Evolutionary conservation across 2,329 filamentous ascomycete species (phyloP), one percentile per base, ranked within the genome.

Genomic region (Xylariaceae sp.): DNA sequence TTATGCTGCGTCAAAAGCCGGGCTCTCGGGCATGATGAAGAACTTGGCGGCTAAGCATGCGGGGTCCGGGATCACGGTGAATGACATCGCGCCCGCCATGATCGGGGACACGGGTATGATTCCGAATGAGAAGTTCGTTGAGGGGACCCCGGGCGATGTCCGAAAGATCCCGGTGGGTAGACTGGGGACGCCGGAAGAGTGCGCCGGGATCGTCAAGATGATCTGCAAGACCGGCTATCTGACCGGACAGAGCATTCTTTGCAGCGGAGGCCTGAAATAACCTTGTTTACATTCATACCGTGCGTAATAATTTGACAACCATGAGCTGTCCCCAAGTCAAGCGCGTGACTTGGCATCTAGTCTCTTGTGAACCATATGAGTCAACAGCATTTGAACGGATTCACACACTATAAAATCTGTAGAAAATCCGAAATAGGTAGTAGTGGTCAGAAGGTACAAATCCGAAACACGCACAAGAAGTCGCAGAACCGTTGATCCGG

Each of bases 21-120:
- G 84, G 1, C 70, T 88, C 61, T 82, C 80, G 3, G 82, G 82
- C 2, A 83, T 88, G 81, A 86, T 87, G 81, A 83, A 80, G 68
- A 88, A 87, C 63, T 75, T 88, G 35, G 79, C 84, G 0, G 78
- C 76, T 0, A 82, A 82, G 51, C 77, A 87, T 18, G 85, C 83
- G 1, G 77, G 79, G 57, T 78, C 78, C 65, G 84, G 84, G 37
- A 85, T 88, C 65, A 85, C 84, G 11, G 83, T 87, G 58, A 88
- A 88, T 60, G 84, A 87, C 63, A 82, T 88, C n/a, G 83, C 84
- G 2, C 85, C 85, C 0, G 85, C 85, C 2, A 87, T 88, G 83
- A 87, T 88, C 63, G 84, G 83, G 3, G 80, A 82, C 18, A 85
- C 82, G 2, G 82, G 82, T 1, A 83, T 87, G 83, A 83, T 87